Conservation (phyloP, 768 basidiomycete genomes). For the Xerocomus spinulosus region DNA sequence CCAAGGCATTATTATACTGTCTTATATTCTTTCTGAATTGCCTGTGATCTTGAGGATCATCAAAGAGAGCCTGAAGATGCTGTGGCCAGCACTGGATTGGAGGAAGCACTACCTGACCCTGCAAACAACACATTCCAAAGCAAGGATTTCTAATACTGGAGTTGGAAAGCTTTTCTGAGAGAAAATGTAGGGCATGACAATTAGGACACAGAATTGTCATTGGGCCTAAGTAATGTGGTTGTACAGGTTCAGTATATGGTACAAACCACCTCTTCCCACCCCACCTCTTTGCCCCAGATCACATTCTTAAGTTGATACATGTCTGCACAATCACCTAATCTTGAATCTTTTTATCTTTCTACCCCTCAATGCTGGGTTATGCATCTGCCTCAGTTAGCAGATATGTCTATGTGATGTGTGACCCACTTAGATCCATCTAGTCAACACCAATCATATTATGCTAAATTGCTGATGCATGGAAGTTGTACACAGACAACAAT, state of each 20-base stretch:
- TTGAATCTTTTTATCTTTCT: no score
- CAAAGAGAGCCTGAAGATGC: slow-evolving; percentile 7
- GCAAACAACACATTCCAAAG: slow-evolving; percentile 30
- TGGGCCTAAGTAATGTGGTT: not conserved
- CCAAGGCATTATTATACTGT: slow-evolving; percentile 37
- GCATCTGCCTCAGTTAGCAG: no score
- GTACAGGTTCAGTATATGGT: slow-evolving; percentile 11
- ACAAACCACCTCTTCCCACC: no score
- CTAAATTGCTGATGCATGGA: no score
- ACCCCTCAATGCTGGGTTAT: no score
- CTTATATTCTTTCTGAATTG: slow-evolving; percentile 33
- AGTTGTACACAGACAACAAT: no score
- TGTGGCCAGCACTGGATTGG: slow-evolving; percentile 17
- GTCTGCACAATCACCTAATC: no score
- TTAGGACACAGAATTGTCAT: slow-evolving; percentile 12
- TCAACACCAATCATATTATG: no score
- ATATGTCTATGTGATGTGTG: no score
- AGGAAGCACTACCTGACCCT: slow-evolving; percentile 24
- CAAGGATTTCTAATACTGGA: not conserved
- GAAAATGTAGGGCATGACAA: slow-evolving; percentile 19
- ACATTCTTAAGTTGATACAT: no score
- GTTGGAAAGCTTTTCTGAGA: slow-evolving; percentile 4
- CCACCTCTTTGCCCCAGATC: no score
- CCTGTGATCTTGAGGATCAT: slow-evolving; percentile 4
- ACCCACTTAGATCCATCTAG: no score